Evolutionary conservation across 2,329 filamentous ascomycete genomes (phyloP), one percentile per base, ranked within the genome.

Genomic region (Epichloe gansuensis): DNA sequence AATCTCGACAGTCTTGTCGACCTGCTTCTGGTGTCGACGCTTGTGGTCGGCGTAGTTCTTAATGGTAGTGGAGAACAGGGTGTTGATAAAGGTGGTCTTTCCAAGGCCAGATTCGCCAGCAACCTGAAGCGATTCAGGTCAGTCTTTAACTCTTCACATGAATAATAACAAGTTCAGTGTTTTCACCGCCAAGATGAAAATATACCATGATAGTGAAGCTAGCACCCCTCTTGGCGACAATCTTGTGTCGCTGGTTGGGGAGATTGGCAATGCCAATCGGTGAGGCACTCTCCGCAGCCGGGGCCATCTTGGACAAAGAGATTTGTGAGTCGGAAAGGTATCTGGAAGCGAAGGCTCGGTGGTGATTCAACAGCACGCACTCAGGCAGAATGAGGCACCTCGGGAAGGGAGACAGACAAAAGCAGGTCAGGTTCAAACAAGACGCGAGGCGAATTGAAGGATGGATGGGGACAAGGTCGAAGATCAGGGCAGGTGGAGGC

Each of bases 1-100:
- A 63, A 98, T 98, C 78, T 98, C 94, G 60, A 98, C 93, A 11
- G 93, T 98, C 82, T 97, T 97, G 78, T 98, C 93, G 62, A 97
- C 83, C 78, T 98, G 93, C 83, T 98, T 98, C 75, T 93, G 88
- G 74, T 98, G 93, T 68, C 93, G 88, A 74, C 90, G 88, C 81
- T 95, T 95, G 82, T 98, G 91, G 74, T 98, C 93, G 81, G 93
- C 93, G 73, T 98, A 98, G 82, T 97, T 98, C 82, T 98, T 98
- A 82, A 98, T 98, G 65, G 93, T 98, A 61, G 94, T 98, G 58
- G 93, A 98, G 81, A 98, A 98, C 56, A 98, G 85, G 55, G 93
- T 98, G 84, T 98, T 98, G 83, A 98, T 97, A 76, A 98, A 98
- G 65, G 93, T 98, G 28, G 94, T 98, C 83, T 98, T 98, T 78